Conservation (phyloP, 352 stramenopile genomes). For the Phytopythium montanum region DNA sequence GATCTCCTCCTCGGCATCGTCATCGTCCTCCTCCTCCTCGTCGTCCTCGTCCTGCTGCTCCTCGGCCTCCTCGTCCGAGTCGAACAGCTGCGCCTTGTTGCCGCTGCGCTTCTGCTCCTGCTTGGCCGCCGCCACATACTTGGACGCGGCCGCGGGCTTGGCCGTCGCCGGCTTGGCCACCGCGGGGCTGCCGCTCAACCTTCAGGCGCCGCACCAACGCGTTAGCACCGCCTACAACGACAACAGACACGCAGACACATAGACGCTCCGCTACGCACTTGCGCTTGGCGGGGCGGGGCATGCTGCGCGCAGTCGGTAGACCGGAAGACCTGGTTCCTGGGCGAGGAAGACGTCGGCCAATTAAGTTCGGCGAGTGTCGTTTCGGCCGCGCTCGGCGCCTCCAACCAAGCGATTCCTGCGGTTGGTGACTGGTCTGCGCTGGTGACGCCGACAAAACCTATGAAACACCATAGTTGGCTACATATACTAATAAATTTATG, state of each 20-base stretch:
- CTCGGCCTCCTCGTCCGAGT: conserved; percentile 59
- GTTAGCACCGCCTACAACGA: background rate
- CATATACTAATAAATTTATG: too few relatives aligned
- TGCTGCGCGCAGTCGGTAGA: conserved; percentile 15
- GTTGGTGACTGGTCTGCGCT: conserved; percentile 31
- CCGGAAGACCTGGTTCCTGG: too few relatives aligned
- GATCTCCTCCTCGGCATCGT: conserved; percentile 37
- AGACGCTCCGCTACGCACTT: conserved; percentile 18
- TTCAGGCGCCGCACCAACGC: conserved; percentile 5
- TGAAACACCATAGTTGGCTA: too few relatives aligned
- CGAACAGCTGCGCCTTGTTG: conserved; percentile 60
- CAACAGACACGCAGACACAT: background rate
- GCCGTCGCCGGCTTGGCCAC: conserved; percentile 11
- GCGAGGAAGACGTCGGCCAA: background rate
- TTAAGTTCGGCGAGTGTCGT: conserved; percentile 18
- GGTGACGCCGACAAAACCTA: too few relatives aligned
- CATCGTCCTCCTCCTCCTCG: conserved; percentile 39
- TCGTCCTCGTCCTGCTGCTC: conserved; percentile 48
- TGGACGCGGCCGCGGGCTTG: conserved; percentile 34
- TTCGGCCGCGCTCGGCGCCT: conserved; percentile 22
- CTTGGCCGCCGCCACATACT: conserved; percentile 76
- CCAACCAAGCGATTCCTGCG: conserved; percentile 11
- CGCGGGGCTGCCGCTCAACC: conserved; percentile 25
- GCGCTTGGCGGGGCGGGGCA: conserved; percentile 55
- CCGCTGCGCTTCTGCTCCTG: conserved; percentile 55